Base-by-base conservation (phyloP, 1,284 basidiomycete genomes). In the Anthracocystis panici-leucophaei region DNA sequence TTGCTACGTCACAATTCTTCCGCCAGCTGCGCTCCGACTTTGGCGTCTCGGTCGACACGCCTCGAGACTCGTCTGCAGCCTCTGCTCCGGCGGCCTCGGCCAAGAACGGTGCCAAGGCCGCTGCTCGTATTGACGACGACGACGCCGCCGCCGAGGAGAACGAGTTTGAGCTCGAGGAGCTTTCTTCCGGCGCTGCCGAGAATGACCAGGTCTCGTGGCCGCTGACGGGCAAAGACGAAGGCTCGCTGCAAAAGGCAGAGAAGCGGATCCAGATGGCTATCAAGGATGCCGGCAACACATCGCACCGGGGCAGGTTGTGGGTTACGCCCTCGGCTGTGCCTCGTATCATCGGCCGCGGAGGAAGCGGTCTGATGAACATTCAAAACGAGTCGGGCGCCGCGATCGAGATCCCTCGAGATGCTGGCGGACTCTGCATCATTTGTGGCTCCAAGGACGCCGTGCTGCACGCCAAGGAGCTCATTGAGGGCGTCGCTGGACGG, bases 381-480 rank as follows among this genome's bases (percentile, higher is more conserved):
- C 75, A 82, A 54, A 70, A 59, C 53, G 78, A 81, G 60, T 73
- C 71, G 31, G 78, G 77, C 45, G 75, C 77, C 21, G 52, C 65
- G n/a, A 59, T 82, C 62, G 77, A 81, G 65, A 80, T 82, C 40
- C 80, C 81, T 25, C 57, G 80, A 20, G 78, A 79, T 40, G 61
- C 69, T 10, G 66, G 66, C 27, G 78, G 76, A 38, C 55, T 79
- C 21, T 77, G 78, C 65, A 75, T 80, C 64, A 77, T 82, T 23
- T 66, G 72, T 23, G 81, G 81, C 29, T 69, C 71, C 50, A 66
- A 79, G 64, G 76, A 77, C 12, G 75, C 68, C 8, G 78, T 82
- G 35, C 50, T 78, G 41, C 77, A 61, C 38, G 80, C 81, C 14
- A 75, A 69, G 65, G 76, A 82, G 51, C 55, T 75, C 45, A 72